These are phyloP conservation scores for Hyparrhenia diplandra DNA, from an alignment of 176 grass and related monocot species.

Conservation along the genomic window DNA sequence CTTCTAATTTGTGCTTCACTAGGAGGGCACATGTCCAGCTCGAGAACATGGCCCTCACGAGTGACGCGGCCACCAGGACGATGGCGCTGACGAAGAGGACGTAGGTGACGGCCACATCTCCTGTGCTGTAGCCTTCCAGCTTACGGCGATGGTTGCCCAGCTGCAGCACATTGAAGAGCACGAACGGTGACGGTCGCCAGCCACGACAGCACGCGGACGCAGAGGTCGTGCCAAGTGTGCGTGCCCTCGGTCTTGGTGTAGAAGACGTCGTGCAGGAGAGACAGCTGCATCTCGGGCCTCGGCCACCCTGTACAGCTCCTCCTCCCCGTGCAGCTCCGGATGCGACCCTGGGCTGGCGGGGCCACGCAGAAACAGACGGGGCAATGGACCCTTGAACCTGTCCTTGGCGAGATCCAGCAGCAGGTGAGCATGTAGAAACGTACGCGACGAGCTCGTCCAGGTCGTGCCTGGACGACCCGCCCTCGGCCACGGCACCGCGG, in stretches of 20 bases:
- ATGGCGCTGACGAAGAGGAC: constrained; percentile 7
- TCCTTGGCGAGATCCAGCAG: constrained; percentile 6
- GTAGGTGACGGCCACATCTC: constrained; percentile 23
- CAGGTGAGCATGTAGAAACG: not conserved
- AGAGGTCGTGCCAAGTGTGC: not conserved
- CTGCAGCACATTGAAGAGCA: not conserved
- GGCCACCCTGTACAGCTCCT: not conserved
- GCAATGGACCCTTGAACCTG: not conserved
- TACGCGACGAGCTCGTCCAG: too few relatives aligned
- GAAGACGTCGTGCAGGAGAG: constrained; percentile 9
- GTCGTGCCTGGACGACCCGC: too few relatives aligned
- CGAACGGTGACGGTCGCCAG: not conserved
- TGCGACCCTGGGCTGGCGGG: not conserved
- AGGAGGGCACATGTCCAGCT: constrained; percentile 3
- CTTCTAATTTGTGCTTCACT: not conserved
- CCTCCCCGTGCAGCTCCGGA: not conserved
- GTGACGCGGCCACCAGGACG: not conserved
- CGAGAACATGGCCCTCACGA: not conserved
- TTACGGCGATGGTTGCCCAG: not conserved
- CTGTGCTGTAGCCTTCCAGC: not conserved
- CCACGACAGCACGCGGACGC: not conserved
- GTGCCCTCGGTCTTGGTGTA: not conserved
- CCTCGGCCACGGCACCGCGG: too few relatives aligned
- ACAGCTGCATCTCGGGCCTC: constrained; percentile 31
- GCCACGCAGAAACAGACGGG: not conserved